Evolutionary conservation across 345 rosid species (phyloP), one percentile per base, ranked within the genome.

Genomic region (Anastatica hierochuntica): DNA sequence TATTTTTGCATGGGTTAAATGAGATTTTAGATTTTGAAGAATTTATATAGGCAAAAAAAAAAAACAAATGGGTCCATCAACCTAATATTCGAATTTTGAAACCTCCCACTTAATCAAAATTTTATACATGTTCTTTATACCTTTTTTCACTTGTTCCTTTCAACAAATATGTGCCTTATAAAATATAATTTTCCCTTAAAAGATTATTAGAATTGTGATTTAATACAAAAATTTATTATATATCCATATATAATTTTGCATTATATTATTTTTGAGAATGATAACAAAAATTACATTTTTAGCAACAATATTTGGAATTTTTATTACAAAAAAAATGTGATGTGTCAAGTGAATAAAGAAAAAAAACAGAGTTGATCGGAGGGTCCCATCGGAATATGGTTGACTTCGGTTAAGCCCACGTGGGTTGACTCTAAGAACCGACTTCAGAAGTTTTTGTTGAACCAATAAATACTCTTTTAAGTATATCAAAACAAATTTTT

Each of bases 1-100:
- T n/a, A n/a, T n/a, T n/a, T n/a, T n/a, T 48, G 69, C 69, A 64
- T 64, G 69, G 21, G n/a, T 9, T 2, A 19, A 57, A 57, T 57
- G 59, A 51, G 64, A 38, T 19, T 50, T 66, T n/a, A n/a, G n/a
- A n/a, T n/a, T n/a, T n/a, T n/a, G n/a, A n/a, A n/a, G n/a, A n/a
- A n/a, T n/a, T n/a, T n/a, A n/a, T 66, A 66, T 66, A 66, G 48
- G 54, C 53, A n/a, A n/a, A n/a, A n/a, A n/a, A 58, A 43, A 4
- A 36, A 66, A 49, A 15, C 42, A 19, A 26, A 48, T 58, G 64
- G 70, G 70, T 29, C 54, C 70, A 34, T n/a, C 8, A 65, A 58
- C 53, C 29, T 57, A 49, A 66, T 58, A 58, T 66, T 64, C 63
- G 63, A 64, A 58, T 38, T 11, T 50, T 29, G 34, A 64, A 49